Evolutionary conservation across 257 asterid genomes (phyloP).

Genomic region (Lithospermum erythrorhizon): DNA sequence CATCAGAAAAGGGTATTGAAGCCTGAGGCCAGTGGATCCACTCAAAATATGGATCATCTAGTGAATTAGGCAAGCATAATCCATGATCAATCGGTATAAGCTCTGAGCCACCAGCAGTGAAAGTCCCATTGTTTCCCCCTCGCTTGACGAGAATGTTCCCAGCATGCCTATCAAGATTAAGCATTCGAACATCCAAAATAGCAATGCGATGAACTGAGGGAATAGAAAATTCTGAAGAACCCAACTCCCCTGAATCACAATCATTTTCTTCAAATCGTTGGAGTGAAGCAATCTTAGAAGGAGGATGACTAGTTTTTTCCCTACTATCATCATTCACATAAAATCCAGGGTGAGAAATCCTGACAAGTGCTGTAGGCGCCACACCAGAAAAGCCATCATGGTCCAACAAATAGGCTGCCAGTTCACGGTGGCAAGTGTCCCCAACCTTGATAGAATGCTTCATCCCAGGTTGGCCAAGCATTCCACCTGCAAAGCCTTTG

Average conservation of each 20-base stretch:
- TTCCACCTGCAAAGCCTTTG: conserved; percentile 72
- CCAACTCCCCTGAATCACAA: conserved; percentile 87
- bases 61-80: conserved; percentile 81
- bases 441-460: conserved; percentile 82
- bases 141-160: conserved; percentile 81
- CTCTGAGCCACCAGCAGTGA: conserved; percentile 46
- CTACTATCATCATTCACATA: conserved; percentile 25
- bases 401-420: conserved; percentile 91
- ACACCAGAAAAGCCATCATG: conserved; percentile 75
- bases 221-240: conserved; percentile 85
- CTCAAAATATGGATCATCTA: conserved; percentile 92
- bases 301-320: conserved; percentile 22
- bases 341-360: conserved; percentile 59
- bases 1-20: conserved; percentile 66
- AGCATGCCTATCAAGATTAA: conserved; percentile 93
- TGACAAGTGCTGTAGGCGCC: conserved; percentile 80
- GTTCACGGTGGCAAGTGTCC: conserved; percentile 80
- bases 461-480: conserved; percentile 93
- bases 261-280: conserved; percentile 68
- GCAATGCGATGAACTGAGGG: conserved; percentile 72
- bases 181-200: conserved; percentile 65
- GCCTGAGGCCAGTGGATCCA: conserved; percentile 99
- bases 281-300: conserved; percentile 62
- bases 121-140: conserved; percentile 25
- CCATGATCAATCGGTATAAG: conserved; percentile 95